phyloP scores from a whole-genome alignment of 208 protist genomes.

The Angomonas ambiguus region DNA sequence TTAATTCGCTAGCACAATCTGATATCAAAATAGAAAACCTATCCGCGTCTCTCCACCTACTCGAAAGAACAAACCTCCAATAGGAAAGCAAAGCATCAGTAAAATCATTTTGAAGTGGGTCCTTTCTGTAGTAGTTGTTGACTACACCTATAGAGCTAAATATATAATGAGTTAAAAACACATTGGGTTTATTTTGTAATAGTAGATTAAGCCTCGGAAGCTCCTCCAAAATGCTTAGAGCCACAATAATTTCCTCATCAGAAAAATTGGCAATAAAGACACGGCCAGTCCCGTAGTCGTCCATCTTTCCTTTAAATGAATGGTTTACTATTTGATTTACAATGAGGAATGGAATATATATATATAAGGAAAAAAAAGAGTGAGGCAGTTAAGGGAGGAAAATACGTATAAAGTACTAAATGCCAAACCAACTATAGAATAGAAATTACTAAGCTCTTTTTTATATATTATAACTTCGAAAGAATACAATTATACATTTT shows the following conservation, averaged over 20 bases:
- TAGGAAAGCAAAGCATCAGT: conserved; percentile 22
- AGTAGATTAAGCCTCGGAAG: conserved; percentile 15
- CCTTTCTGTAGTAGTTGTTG: conserved; percentile 24
- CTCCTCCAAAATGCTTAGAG: conserved; percentile 18
- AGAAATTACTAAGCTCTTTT: too few relatives aligned
- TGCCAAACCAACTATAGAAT: not conserved
- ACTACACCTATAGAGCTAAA: conserved; percentile 15
- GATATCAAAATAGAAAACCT: conserved; percentile 18
- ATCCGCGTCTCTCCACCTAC: not conserved
- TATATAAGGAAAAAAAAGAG: not conserved
- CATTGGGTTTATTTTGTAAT: conserved; percentile 3
- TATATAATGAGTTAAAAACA: conserved; percentile 10
- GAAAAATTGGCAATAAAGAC: conserved; percentile 8
- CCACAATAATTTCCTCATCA: conserved; percentile 17
- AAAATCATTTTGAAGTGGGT: conserved; percentile 17
- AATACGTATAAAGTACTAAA: not conserved
- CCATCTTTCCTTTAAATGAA: conserved; percentile 2
- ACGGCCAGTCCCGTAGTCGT: not conserved
- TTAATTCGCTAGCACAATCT: conserved; percentile 10
- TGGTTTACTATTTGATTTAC: conserved; percentile 7
- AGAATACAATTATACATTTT: too few relatives aligned
- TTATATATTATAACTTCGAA: too few relatives aligned
- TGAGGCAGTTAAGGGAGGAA: not conserved
- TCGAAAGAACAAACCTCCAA: not conserved
- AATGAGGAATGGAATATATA: not conserved